A percentile compares a stretch with the other conserved stretches of the same genome.
Conservation (phyloP, 306 rosid genomes). For the barrel medic (Medicago truncatula) region DNA sequence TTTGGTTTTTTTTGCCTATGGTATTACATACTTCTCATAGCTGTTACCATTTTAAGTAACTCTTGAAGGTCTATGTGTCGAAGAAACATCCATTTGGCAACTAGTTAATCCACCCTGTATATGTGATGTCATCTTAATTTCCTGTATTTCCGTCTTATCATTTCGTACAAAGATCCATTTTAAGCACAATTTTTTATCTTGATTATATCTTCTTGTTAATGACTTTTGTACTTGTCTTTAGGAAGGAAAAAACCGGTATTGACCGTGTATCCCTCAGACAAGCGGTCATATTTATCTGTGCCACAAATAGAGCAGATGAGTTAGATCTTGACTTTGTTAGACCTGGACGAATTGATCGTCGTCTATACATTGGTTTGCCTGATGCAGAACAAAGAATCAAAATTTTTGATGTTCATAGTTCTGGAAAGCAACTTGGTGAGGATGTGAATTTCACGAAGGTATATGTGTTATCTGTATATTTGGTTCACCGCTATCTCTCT, state of each 20-base stretch:
- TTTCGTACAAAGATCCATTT: slow-evolving; percentile 20
- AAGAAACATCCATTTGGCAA: slow-evolving; percentile 2
- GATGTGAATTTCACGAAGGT: slow-evolving; percentile 86
- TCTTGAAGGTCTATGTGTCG: neutral
- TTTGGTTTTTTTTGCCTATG: neutral
- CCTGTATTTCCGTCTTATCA: neutral
- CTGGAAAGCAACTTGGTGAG: slow-evolving; percentile 78
- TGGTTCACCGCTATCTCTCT: slow-evolving; percentile 14
- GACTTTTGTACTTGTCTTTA: slow-evolving; percentile 38
- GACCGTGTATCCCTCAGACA: slow-evolving; percentile 91
- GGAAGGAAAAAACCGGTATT: slow-evolving; percentile 90
- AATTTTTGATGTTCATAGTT: slow-evolving; percentile 88
- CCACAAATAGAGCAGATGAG: slow-evolving; percentile 95
- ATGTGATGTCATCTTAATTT: neutral
- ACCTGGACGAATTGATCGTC: slow-evolving; percentile 92
- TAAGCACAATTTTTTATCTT: slow-evolving; percentile 6
- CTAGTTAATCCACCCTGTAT: slow-evolving; percentile 3
- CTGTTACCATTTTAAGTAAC: slow-evolving; percentile 25
- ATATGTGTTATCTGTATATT: slow-evolving; percentile 38
- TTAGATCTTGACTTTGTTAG: slow-evolving; percentile 91
- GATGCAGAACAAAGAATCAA: slow-evolving; percentile 86
- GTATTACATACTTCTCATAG: slow-evolving; percentile 5
- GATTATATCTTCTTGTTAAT: slow-evolving; percentile 24
- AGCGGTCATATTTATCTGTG: slow-evolving; percentile 97
- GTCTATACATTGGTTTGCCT: slow-evolving; percentile 92